Evolutionary conservation across 2,329 filamentous ascomycete species (phyloP).

Genomic region (Raffaelea albimanens): DNA sequence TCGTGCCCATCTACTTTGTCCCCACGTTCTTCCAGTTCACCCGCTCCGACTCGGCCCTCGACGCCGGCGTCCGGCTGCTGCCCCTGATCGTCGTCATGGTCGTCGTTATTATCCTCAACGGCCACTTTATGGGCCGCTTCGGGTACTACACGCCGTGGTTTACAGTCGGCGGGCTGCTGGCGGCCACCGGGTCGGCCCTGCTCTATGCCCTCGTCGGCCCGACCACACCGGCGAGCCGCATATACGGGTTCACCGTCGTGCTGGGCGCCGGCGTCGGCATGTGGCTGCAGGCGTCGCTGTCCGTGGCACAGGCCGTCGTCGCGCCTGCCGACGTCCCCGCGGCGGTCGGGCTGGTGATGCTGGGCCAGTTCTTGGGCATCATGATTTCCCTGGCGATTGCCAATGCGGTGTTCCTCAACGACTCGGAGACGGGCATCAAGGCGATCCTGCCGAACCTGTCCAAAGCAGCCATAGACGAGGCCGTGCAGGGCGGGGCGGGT

Average conservation of each 20-base stretch:
- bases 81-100: slow-evolving; percentile 4
- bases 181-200: slow-evolving; percentile 18
- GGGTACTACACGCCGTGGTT: slow-evolving; percentile 29
- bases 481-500: background rate
- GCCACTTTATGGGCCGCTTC: slow-evolving; percentile 10
- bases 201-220: slow-evolving; percentile 16
- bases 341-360: slow-evolving; percentile 25
- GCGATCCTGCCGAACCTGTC: background rate
- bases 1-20: background rate
- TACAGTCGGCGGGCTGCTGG: slow-evolving; percentile 21
- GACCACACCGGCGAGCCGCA: slow-evolving; percentile 12
- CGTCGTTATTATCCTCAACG: slow-evolving; percentile 9
- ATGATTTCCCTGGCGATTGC: slow-evolving; percentile 24
- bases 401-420: slow-evolving; percentile 25
- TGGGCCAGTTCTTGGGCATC: slow-evolving; percentile 22
- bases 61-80: slow-evolving; percentile 13
- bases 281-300: slow-evolving; percentile 23
- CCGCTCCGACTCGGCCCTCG: slow-evolving; percentile 25
- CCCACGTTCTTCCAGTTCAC: slow-evolving; percentile 39
- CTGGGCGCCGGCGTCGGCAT: slow-evolving; percentile 27
- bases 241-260: slow-evolving; percentile 23
- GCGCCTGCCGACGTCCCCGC: slow-evolving; percentile 16
- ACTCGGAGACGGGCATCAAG: background rate
- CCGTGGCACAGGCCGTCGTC: slow-evolving; percentile 25
- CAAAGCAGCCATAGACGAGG: background rate